phyloP scores from a whole-genome alignment of 441 rosid genomes.

The Adansonia gregorii region DNA sequence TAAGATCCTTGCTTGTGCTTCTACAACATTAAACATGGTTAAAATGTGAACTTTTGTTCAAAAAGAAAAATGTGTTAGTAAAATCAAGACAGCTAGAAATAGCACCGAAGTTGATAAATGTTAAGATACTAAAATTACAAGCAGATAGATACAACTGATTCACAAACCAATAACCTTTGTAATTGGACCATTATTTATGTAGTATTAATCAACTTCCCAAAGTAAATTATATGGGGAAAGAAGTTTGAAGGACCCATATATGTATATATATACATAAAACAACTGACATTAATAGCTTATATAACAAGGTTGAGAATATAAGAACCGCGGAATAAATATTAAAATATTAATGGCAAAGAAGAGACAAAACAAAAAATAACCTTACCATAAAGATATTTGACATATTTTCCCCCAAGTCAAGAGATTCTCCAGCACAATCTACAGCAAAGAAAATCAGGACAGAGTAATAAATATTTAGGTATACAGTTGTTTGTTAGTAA shows the following conservation, averaged over 20 bases:
- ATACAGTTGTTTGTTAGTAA: neutral
- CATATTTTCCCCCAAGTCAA: slow-evolving; percentile 18
- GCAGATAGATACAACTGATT: neutral
- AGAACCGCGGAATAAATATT: neutral
- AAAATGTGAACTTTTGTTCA: neutral
- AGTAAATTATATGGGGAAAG: neutral
- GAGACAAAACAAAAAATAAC: neutral
- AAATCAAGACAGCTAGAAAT: slow-evolving; percentile 11
- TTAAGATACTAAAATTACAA: neutral
- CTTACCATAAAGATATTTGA: slow-evolving; percentile 30
- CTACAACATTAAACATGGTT: slow-evolving; percentile 28
- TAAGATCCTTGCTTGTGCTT: slow-evolving; percentile 22
- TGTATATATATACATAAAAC: neutral
- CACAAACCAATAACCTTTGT: neutral
- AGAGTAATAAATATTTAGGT: neutral
- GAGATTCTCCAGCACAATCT: slow-evolving; percentile 25
- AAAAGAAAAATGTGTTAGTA: neutral
- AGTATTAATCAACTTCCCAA: neutral
- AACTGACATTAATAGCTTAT: neutral
- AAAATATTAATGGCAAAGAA: neutral
- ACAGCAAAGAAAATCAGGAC: slow-evolving; percentile 14
- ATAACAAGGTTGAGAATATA: neutral
- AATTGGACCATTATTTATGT: neutral
- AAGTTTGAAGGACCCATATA: neutral
- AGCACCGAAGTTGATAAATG: neutral